Conservation (phyloP, 768 basidiomycete genomes). For the Lactifluus pinguis region DNA sequence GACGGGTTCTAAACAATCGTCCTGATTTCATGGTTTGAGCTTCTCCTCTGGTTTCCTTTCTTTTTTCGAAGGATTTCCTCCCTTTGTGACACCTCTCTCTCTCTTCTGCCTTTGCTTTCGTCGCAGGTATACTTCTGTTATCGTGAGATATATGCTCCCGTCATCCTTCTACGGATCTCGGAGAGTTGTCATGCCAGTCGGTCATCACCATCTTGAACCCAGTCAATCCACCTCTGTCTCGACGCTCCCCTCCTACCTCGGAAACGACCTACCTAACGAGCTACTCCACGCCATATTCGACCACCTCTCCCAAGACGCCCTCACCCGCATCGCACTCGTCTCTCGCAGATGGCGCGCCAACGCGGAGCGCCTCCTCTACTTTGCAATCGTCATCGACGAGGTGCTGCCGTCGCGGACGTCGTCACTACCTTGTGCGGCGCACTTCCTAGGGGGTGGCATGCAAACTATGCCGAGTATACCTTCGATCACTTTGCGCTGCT, state of each 20-base stretch:
- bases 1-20: too few relatives aligned
- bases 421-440: constrained; percentile 21
- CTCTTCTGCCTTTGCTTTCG: too few relatives aligned
- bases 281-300: constrained; percentile 42
- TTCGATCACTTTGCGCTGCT: constrained; percentile 40
- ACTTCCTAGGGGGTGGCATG: not conserved
- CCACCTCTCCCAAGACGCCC: constrained; percentile 24
- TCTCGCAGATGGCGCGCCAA: constrained; percentile 38
- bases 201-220: not conserved
- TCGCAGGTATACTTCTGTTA: too few relatives aligned
- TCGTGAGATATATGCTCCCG: too few relatives aligned
- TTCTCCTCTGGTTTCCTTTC: not conserved
- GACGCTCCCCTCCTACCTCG: not conserved
- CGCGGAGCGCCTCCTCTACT: constrained; percentile 52
- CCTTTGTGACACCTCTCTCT: not conserved
- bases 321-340: constrained; percentile 36
- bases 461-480: constrained; percentile 17
- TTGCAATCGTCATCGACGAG: constrained; percentile 43
- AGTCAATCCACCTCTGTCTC: not conserved
- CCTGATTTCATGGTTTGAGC: not conserved
- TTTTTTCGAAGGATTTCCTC: constrained; percentile 1
- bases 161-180: too few relatives aligned
- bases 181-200: not conserved
- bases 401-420: constrained; percentile 34
- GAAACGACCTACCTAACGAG: constrained; percentile 42